These are phyloP conservation scores for Kwoniella dejecticola DNA, from an alignment of 768 basidiomycete species.

Conservation along the genomic window DNA sequence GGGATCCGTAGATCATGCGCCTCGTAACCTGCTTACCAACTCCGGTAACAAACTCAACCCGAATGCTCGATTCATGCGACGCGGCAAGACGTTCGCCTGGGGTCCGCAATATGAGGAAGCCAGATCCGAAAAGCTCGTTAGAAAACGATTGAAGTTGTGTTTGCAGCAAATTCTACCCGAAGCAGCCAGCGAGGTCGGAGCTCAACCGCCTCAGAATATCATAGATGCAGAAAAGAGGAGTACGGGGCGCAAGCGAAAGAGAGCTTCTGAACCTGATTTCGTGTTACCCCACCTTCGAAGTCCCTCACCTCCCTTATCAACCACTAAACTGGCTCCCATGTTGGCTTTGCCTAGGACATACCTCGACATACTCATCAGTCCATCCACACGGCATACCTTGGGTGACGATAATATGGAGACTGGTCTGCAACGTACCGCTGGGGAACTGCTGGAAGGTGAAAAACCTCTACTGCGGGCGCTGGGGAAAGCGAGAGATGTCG, in stretches of 20 bases:
- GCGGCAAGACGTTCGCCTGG: conserved; percentile 55
- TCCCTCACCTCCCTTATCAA: conserved; percentile 43
- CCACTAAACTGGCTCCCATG: conserved; percentile 35
- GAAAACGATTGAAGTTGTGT: conserved; percentile 40
- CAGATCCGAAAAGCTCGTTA: conserved; percentile 28
- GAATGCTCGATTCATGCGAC: conserved; percentile 44
- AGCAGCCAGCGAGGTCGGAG: conserved; percentile 43
- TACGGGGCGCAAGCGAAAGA: conserved; percentile 24
- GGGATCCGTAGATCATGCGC: conserved; percentile 8
- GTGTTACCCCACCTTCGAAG: conserved; percentile 46
- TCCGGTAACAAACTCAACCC: conserved; percentile 49
- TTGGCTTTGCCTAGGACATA: conserved; percentile 49
- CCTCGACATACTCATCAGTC: conserved; percentile 50
- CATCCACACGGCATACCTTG: conserved; percentile 53
- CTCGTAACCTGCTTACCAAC: conserved; percentile 37
- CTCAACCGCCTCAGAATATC: conserved; percentile 33
- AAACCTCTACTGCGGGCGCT: conserved; percentile 49
- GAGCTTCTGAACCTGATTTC: conserved; percentile 23
- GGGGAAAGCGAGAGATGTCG: conserved; percentile 46
- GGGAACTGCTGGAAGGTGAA: conserved; percentile 55
- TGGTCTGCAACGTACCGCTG: conserved; percentile 53
- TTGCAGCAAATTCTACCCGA: conserved; percentile 44
- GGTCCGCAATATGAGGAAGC: conserved; percentile 50
- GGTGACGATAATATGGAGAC: conserved; percentile 53
- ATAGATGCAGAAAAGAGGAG: conserved; percentile 13